These are phyloP conservation scores for Trichoderma atrobrunneum DNA, from an alignment of 2,329 filamentous ascomycete species.

Conservation along the genomic window DNA sequence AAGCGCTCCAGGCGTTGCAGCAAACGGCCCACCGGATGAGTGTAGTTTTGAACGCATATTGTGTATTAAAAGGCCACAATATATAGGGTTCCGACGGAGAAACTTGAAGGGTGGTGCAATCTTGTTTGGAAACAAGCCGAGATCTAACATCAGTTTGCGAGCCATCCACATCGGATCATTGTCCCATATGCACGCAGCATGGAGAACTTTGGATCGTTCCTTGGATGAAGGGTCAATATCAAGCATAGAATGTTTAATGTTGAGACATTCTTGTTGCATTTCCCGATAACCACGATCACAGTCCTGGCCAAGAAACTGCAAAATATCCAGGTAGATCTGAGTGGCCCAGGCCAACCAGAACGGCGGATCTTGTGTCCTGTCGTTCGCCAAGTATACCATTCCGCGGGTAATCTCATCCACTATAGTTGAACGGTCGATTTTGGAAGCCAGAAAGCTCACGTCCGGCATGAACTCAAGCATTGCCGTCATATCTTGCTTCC, in stretches of 20 bases:
- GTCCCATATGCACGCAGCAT: background rate
- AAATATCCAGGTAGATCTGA: background rate
- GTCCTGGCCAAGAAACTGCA: background rate
- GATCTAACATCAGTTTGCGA: background rate
- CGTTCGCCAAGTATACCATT: background rate
- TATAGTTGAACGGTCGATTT: background rate
- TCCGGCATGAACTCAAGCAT: background rate
- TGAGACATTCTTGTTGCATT: background rate
- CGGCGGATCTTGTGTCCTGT: background rate
- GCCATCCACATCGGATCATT: background rate
- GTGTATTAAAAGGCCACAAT: background rate
- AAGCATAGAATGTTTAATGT: background rate
- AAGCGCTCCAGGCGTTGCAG: background rate
- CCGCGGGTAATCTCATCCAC: background rate
- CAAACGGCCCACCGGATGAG: background rate
- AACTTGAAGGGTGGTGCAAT: background rate
- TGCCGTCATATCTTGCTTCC: constrained; percentile 1
- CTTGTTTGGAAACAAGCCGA: background rate
- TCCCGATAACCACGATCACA: background rate
- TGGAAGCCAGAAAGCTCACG: background rate
- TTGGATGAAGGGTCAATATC: background rate
- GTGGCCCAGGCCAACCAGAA: background rate
- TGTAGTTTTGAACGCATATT: background rate
- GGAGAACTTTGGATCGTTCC: background rate
- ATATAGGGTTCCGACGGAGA: background rate